phyloP scores from a whole-genome alignment of 176 grass and related monocot species.

The Bothriochloa decipiens region DNA sequence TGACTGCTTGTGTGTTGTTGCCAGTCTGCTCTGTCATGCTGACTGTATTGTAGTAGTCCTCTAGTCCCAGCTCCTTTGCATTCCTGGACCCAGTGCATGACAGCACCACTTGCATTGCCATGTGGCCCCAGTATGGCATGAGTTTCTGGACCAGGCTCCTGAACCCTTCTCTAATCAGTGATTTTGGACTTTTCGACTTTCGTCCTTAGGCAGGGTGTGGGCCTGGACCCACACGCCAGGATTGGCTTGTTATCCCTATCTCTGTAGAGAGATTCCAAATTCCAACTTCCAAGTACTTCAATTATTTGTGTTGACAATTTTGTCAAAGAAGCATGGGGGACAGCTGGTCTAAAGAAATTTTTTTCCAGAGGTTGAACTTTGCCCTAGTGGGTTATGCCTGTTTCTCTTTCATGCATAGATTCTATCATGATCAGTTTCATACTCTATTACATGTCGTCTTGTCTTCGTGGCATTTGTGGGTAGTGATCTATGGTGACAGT shows the following conservation, averaged over 20 bases:
- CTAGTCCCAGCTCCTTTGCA: background rate
- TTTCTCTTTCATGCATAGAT: constrained; percentile 41
- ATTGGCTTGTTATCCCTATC: constrained; percentile 35
- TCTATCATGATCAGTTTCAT: constrained; percentile 20
- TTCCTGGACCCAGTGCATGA: constrained; percentile 32
- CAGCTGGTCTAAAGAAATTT: constrained; percentile 28
- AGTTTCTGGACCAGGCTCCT: constrained; percentile 33
- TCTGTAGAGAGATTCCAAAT: constrained; percentile 42
- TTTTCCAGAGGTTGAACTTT: constrained; percentile 38
- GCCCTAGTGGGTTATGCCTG: constrained; percentile 3
- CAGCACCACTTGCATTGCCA: constrained; percentile 7
- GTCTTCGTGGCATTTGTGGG: constrained; percentile 13
- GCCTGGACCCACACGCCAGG: constrained; percentile 33
- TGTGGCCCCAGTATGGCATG: background rate
- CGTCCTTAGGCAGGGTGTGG: constrained; percentile 29
- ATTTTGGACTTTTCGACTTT: constrained; percentile 39
- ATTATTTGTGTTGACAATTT: constrained; percentile 60
- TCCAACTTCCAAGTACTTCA: constrained; percentile 42
- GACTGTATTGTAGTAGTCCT: background rate
- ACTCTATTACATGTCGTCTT: constrained; percentile 35
- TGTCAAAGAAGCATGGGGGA: constrained; percentile 42
- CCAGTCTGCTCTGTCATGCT: background rate
- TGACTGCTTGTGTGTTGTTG: constrained; percentile 31
- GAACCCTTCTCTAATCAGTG: background rate
- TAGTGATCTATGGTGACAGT: constrained; percentile 35